Percentiles rank a stretch among this genome's conserved stretches.
These are phyloP conservation scores for Lipomyces sp. DNA, from an alignment of 805 yeast species.

Conservation along the genomic window DNA sequence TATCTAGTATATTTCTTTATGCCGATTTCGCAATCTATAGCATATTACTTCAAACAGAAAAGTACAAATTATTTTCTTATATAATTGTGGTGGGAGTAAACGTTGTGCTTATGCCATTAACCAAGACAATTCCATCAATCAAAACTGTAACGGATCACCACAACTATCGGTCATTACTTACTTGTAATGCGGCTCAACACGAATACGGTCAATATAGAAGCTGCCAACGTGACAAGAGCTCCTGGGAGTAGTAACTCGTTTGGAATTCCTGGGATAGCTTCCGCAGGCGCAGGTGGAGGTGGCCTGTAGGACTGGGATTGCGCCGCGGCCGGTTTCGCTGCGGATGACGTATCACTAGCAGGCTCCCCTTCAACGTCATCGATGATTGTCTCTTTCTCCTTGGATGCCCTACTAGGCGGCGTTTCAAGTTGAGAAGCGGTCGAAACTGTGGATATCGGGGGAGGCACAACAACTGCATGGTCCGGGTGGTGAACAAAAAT, in stretches of 20 bases:
- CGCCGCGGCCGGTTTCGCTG: not conserved
- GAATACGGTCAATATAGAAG: conserved; percentile 61
- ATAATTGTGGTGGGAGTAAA: not conserved
- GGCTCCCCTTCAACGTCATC: not conserved
- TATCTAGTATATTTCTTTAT: not conserved
- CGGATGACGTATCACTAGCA: not conserved
- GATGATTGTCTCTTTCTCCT: not conserved
- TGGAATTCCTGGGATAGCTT: conserved; percentile 59
- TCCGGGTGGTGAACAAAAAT: conserved; percentile 72
- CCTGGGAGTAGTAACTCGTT: conserved; percentile 69
- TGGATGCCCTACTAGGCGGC: conserved; percentile 7
- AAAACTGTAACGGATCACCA: conserved; percentile 6
- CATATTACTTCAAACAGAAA: not conserved
- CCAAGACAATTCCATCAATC: conserved; percentile 2
- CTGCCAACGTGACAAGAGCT: conserved; percentile 62
- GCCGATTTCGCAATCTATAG: not conserved
- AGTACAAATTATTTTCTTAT: not conserved
- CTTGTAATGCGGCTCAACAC: conserved; percentile 50
- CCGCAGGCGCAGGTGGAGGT: conserved; percentile 30
- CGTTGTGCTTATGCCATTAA: not conserved
- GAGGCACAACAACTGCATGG: conserved; percentile 46
- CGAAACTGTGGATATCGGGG: conserved; percentile 33
- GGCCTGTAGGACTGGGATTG: conserved; percentile 18
- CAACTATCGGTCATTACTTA: not conserved
- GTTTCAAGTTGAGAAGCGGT: conserved; percentile 36